Evolutionary conservation across 2,329 filamentous ascomycete genomes (phyloP).

Genomic region (Apiospora saccharicola): DNA sequence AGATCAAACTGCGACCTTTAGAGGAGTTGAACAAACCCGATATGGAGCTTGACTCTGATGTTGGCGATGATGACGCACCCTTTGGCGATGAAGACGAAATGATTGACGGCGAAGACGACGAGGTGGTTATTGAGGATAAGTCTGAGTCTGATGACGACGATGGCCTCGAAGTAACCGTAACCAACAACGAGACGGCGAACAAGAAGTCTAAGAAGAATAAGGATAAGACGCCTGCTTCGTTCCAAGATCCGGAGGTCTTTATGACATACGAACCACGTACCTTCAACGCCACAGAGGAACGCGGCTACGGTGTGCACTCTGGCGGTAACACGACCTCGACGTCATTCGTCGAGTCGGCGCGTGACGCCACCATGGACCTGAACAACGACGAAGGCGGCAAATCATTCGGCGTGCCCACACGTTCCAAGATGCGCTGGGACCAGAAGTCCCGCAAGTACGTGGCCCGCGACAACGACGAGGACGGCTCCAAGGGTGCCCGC

Average conservation of each 20-base stretch:
- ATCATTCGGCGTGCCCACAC: conserved; percentile 79
- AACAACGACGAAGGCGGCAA: conserved; percentile 85
- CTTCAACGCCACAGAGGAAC: conserved; percentile 84
- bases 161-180: conserved; percentile 75
- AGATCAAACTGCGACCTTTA: conserved; percentile 55
- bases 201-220: conserved; percentile 52
- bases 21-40: conserved; percentile 40
- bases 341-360: conserved; percentile 83
- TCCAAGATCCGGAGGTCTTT: conserved; percentile 88
- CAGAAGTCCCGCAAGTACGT: conserved; percentile 98
- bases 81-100: conserved; percentile 33
- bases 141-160: conserved; percentile 63
- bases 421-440: conserved; percentile 89
- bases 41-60: neutral
- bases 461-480: conserved; percentile 88
- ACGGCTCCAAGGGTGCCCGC: conserved; percentile 76
- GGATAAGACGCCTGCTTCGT: conserved; percentile 55
- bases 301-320: conserved; percentile 91
- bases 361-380: conserved; percentile 89
- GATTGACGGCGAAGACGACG: conserved; percentile 47
- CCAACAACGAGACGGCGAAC: conserved; percentile 60
- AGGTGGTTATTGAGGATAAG: conserved; percentile 44
- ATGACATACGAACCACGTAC: conserved; percentile 93
- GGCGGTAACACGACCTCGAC: conserved; percentile 62
- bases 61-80: conserved; percentile 10